Base-by-base conservation (phyloP, 1,284 basidiomycete genomes). In the Boletellus deceptivus region DNA sequence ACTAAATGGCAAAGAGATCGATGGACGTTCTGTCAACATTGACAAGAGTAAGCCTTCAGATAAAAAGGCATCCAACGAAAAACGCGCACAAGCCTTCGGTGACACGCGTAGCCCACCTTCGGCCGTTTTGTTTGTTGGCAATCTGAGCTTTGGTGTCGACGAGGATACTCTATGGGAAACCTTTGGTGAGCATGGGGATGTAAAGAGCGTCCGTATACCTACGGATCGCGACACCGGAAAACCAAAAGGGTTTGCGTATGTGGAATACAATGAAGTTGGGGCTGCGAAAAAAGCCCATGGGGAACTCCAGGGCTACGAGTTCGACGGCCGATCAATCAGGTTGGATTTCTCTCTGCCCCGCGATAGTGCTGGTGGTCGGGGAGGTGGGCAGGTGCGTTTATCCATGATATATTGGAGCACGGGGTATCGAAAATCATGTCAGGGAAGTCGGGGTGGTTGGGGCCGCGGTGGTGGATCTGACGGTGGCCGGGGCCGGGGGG, bases 181-280 rank as follows among this genome's bases (percentile, higher is more conserved):
- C 57, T 99, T 99, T 71, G 86, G 84, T 59, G 92, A 94, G 67
- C 89, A 86, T 68, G 95, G 95, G 46, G 85, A 89, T 56, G 84
- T 98, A 48, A 89, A 91, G 72, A 89, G 78, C 60, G 93, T 99
- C 44, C 83, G 95, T 57, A 74, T 99, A 49, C 94, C 95, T 27
- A 98, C 94, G 48, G 95, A 99, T 71, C 80, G 91, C 55, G 97
- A 99, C 52, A 83, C 89, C 6, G 94, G 93, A 43, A 81, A 80
- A 57, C 86, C 92, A 51, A 99, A 98, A 74, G 97, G 97, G 64
- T 99, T 96, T 72, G 97, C 87, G 42, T 99, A 99, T 74, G 90
- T 98, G 68, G 93, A 98, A 72, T 98, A 95, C 70, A 83, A 84
- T 57, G 84, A 89, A 58, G 68, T 93, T 46, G 89, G 87, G 41